These are phyloP conservation scores for Phytophthora quininea DNA, from an alignment of 352 stramenopile genomes.

Conservation along the genomic window DNA sequence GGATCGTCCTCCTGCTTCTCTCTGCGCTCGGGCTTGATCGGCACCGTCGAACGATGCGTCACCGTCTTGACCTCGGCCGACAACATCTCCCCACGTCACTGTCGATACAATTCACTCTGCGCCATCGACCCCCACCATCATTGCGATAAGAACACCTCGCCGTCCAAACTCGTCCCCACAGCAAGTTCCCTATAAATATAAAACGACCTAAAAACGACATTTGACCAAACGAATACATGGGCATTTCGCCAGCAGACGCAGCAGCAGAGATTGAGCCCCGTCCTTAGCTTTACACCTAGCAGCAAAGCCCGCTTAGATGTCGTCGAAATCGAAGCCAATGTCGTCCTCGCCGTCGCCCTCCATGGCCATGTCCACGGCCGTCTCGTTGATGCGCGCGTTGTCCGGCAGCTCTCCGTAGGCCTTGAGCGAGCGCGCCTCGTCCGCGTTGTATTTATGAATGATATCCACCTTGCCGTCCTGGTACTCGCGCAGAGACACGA, in stretches of 20 bases:
- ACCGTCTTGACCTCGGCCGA: conserved; percentile 20
- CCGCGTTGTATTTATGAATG: conserved; percentile 98
- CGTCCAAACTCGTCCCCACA: conserved; percentile 8
- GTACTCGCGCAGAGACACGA: conserved; percentile 99
- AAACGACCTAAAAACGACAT: background rate
- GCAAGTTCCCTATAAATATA: background rate
- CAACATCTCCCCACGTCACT: conserved; percentile 13
- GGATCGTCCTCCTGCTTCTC: conserved; percentile 19
- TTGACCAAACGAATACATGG: too few species aligned
- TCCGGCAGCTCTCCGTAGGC: conserved; percentile 99
- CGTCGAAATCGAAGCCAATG: conserved; percentile 91
- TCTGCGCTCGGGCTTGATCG: conserved; percentile 20
- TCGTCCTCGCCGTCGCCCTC: conserved; percentile 84
- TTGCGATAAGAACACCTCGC: conserved; percentile 15
- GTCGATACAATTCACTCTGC: background rate
- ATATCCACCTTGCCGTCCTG: conserved; percentile 99
- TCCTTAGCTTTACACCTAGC: too few species aligned
- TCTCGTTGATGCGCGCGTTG: conserved; percentile 92
- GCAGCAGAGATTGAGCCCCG: too few species aligned
- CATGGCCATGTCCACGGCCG: conserved; percentile 86
- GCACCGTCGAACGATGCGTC: conserved; percentile 3
- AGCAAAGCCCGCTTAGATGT: conserved; percentile 69
- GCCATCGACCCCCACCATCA: background rate
- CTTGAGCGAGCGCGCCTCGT: conserved; percentile 99
- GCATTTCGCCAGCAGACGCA: background rate